Evolutionary conservation across 2,329 filamentous ascomycete species (phyloP).

Genomic region (Neofusicoccum parvum): DNA sequence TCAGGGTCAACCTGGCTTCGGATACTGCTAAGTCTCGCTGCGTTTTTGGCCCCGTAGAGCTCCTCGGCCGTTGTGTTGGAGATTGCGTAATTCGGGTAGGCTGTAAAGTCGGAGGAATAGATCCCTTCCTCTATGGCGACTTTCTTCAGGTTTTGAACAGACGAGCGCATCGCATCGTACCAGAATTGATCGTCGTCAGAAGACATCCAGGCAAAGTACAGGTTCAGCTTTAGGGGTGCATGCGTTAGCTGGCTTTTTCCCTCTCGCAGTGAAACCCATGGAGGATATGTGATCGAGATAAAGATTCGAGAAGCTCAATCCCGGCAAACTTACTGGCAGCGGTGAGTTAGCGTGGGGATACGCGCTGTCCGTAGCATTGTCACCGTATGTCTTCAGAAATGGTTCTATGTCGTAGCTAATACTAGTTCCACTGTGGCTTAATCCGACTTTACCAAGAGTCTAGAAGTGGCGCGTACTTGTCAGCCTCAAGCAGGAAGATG

Average conservation of each 20-base stretch:
- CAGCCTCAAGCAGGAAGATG: too few species aligned
- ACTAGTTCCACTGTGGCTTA: neutral
- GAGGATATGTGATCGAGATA: too few species aligned
- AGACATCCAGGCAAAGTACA: constrained; percentile 5
- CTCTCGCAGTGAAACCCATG: neutral
- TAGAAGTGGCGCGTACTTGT: too few species aligned
- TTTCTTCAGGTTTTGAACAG: neutral
- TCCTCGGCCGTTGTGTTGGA: constrained; percentile 1
- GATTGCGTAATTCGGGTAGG: constrained; percentile 6
- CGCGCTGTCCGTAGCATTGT: neutral
- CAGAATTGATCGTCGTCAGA: neutral
- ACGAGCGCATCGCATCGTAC: neutral
- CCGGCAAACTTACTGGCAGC: neutral
- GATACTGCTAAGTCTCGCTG: neutral
- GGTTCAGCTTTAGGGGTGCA: neutral
- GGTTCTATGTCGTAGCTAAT: constrained; percentile 8
- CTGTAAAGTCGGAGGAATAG: neutral
- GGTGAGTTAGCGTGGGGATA: neutral
- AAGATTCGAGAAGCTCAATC: too few species aligned
- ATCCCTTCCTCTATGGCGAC: neutral
- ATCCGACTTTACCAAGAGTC: neutral
- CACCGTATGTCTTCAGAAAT: neutral
- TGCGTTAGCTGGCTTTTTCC: neutral
- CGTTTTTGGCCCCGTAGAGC: neutral
- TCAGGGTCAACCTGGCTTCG: constrained; percentile 5